A percentile compares a stretch with the other conserved stretches of the same genome.
Conservation (phyloP, 176 grass and related monocot genomes). For the Zoysia japonica region DNA sequence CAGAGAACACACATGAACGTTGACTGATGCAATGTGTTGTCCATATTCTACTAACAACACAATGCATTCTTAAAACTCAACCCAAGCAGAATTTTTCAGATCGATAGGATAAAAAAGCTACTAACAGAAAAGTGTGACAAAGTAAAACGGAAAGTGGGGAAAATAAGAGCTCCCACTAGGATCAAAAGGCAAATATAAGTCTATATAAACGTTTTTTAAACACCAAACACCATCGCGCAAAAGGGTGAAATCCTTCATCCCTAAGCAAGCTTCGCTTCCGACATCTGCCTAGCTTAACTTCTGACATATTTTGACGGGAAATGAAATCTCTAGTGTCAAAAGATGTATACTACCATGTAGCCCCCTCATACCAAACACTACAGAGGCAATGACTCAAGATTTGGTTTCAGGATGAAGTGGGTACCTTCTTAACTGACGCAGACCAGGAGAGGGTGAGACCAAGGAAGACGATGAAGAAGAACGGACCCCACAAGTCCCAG, state of each 20-base stretch:
- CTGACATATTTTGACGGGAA: not conserved
- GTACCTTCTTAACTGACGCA: conserved; percentile 45
- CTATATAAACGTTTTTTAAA: not conserved
- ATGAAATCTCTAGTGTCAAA: no score
- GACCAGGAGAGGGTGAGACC: no score
- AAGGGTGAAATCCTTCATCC: not conserved
- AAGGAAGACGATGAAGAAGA: conserved; percentile 54
- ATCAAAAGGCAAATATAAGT: not conserved
- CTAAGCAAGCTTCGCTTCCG: no score
- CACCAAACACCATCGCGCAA: no score
- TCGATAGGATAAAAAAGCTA: not conserved
- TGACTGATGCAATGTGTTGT: no score
- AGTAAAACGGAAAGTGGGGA: not conserved
- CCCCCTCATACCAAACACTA: not conserved
- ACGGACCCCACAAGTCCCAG: conserved; percentile 97
- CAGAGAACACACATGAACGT: not conserved
- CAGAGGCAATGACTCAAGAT: conserved; percentile 24
- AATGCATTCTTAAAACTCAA: not conserved
- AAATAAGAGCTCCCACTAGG: not conserved
- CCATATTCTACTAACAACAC: not conserved
- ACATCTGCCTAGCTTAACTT: not conserved
- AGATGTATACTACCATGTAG: not conserved
- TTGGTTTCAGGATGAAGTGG: not conserved
- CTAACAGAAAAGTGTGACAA: not conserved
- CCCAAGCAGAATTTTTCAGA: not conserved